Conservation (phyloP, 345 rosid genomes). For the Pugionium cornutum region DNA sequence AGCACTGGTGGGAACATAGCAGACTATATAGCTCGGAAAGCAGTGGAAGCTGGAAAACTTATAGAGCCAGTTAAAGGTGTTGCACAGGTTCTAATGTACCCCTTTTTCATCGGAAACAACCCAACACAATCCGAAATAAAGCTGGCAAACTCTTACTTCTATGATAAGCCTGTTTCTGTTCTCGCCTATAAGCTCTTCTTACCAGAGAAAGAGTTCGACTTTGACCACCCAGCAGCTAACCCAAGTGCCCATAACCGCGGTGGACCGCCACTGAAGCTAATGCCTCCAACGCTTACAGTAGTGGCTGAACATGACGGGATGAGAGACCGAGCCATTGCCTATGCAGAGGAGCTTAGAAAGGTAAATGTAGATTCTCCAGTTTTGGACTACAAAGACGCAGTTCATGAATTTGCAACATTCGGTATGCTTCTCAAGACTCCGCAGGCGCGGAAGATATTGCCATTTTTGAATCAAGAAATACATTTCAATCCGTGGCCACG, state of each 20-base stretch:
- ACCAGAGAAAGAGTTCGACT: conserved; percentile 66
- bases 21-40: conserved; percentile 77
- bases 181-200: conserved; percentile 89
- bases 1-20: conserved; percentile 92
- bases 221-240: conserved; percentile 89
- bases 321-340: conserved; percentile 94
- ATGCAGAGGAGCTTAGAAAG: conserved; percentile 84
- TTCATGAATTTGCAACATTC: conserved; percentile 94
- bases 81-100: conserved; percentile 90
- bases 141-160: conserved; percentile 80
- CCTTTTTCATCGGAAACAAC: conserved; percentile 78
- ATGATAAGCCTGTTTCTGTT: conserved; percentile 68
- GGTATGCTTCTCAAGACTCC: conserved; percentile 87
- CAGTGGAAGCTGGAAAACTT: conserved; percentile 76
- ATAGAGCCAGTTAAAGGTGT: conserved; percentile 88
- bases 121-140: conserved; percentile 78
- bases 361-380: conserved; percentile 90
- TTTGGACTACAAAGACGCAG: conserved; percentile 91
- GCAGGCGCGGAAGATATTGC: conserved; percentile 89
- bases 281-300: conserved; percentile 93
- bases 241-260: conserved; percentile 65
- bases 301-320: conserved; percentile 97
- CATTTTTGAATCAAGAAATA: conserved; percentile 88
- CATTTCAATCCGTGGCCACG: conserved; percentile 81
- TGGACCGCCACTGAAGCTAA: conserved; percentile 73